Percentiles rank a stretch among this genome's conserved stretches.
phyloP scores from a whole-genome alignment of 768 basidiomycete genomes.

The Trichaptum fuscoviolaceum region DNA sequence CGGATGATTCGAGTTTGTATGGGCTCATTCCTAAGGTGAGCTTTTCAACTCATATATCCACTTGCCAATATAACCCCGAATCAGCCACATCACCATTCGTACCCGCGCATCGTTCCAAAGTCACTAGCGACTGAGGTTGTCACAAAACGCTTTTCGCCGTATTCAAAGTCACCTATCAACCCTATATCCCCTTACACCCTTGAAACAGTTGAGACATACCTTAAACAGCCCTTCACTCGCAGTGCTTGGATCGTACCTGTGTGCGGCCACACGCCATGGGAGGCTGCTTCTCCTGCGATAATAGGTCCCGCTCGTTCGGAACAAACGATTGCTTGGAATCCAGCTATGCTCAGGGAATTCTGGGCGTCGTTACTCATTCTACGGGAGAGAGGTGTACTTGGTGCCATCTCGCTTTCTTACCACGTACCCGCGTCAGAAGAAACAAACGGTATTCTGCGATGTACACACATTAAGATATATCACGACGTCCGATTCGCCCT shows the following conservation, averaged over 20 bases:
- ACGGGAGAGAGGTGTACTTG: conserved; percentile 32
- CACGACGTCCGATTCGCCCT: conserved; percentile 47
- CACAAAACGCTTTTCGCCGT: conserved; percentile 14
- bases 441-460: conserved; percentile 12
- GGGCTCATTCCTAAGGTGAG: conserved; percentile 42
- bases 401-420: conserved; percentile 46
- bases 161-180: conserved; percentile 29
- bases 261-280: conserved; percentile 48
- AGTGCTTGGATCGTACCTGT: conserved; percentile 56
- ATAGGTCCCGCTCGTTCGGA: conserved; percentile 19
- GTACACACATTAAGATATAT: conserved; percentile 56
- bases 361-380: conserved; percentile 46
- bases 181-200: conserved; percentile 30
- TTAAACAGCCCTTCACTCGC: conserved; percentile 31
- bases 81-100: conserved; percentile 4
- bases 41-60: neutral
- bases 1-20: conserved; percentile 19
- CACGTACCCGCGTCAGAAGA: conserved; percentile 27
- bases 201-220: conserved; percentile 28
- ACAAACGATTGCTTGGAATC: conserved; percentile 42
- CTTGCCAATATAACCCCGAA: neutral
- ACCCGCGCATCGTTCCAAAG: conserved; percentile 17
- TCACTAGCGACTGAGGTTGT: conserved; percentile 8
- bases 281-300: conserved; percentile 35
- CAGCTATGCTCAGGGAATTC: conserved; percentile 33